phyloP scores from a whole-genome alignment of 2,329 filamentous ascomycete species.

The Zopfia rhizophila region DNA sequence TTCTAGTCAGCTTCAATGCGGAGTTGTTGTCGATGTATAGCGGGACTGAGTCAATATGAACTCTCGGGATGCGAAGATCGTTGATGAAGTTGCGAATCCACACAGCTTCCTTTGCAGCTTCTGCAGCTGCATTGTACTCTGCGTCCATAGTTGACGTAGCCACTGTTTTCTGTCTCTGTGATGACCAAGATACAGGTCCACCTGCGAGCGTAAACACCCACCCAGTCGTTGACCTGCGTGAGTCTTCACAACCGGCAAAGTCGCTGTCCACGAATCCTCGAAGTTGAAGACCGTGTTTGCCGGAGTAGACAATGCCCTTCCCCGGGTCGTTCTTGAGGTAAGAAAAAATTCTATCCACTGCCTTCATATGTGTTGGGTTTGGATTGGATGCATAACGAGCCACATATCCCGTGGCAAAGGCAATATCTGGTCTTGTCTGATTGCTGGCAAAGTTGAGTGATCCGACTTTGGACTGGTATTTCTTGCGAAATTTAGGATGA shows the following conservation, averaged over 20 bases:
- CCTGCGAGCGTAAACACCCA: conserved; percentile 2
- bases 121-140: conserved; percentile 5
- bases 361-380: neutral
- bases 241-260: conserved; percentile 11
- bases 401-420: conserved; percentile 1
- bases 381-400: conserved; percentile 4
- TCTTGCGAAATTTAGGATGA: neutral
- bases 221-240: conserved; percentile 2
- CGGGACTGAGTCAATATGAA: conserved; percentile 1
- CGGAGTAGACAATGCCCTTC: conserved; percentile 7
- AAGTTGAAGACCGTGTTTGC: too few relatives aligned
- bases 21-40: too few relatives aligned
- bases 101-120: conserved; percentile 11
- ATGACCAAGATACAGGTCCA: too few relatives aligned
- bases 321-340: conserved; percentile 6
- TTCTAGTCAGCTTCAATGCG: too few relatives aligned
- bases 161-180: conserved; percentile 1
- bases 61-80: neutral
- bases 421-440: conserved; percentile 4
- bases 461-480: conserved; percentile 5
- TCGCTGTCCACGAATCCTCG: conserved; percentile 11
- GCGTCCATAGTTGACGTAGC: conserved; percentile 4
- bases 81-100: conserved; percentile 9
- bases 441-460: conserved; percentile 2
- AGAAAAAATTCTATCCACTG: conserved; percentile 4